Percentiles rank a stretch among this genome's conserved stretches.
phyloP scores from a whole-genome alignment of 192 early-diverging fungal species.

The Chytriomyces sp. region DNA sequence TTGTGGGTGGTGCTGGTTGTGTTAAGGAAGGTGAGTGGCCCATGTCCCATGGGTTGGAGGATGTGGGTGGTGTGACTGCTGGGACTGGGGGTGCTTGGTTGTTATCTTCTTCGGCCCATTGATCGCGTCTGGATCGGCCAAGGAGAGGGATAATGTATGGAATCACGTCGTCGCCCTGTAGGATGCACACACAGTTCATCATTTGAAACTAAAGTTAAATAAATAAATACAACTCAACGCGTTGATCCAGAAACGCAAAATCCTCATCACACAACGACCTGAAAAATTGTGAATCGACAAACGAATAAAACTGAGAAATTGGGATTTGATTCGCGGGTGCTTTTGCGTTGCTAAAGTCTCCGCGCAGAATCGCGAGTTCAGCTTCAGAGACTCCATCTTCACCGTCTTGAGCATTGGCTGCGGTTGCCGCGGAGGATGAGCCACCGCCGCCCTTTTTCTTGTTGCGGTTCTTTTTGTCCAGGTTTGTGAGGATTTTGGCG shows the following conservation, averaged over 20 bases:
- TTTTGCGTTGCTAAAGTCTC: slow-evolving; percentile 57
- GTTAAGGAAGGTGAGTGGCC: background rate
- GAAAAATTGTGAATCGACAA: slow-evolving; percentile 82
- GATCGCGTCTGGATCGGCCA: slow-evolving; percentile 74
- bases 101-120: slow-evolving; percentile 61
- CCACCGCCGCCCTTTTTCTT: slow-evolving; percentile 21
- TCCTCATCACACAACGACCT: slow-evolving; percentile 81
- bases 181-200: background rate
- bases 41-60: background rate
- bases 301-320: slow-evolving; percentile 81
- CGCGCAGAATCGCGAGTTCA: slow-evolving; percentile 39
- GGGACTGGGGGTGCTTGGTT: slow-evolving; percentile 41
- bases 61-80: slow-evolving; percentile 58
- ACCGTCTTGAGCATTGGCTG: slow-evolving; percentile 8
- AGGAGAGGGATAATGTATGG: slow-evolving; percentile 81
- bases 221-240: slow-evolving; percentile 35
- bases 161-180: slow-evolving; percentile 66
- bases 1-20: background rate
- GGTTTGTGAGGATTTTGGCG: slow-evolving; percentile 18
- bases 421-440: background rate
- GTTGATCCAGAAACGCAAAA: slow-evolving; percentile 67
- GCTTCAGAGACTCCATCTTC: slow-evolving; percentile 12
- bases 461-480: slow-evolving; percentile 27
- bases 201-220: background rate
- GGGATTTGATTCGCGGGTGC: slow-evolving; percentile 74